These are phyloP conservation scores for Saccharum spontaneum DNA, from an alignment of 176 grass and related monocot genomes.

Conservation along the genomic window DNA sequence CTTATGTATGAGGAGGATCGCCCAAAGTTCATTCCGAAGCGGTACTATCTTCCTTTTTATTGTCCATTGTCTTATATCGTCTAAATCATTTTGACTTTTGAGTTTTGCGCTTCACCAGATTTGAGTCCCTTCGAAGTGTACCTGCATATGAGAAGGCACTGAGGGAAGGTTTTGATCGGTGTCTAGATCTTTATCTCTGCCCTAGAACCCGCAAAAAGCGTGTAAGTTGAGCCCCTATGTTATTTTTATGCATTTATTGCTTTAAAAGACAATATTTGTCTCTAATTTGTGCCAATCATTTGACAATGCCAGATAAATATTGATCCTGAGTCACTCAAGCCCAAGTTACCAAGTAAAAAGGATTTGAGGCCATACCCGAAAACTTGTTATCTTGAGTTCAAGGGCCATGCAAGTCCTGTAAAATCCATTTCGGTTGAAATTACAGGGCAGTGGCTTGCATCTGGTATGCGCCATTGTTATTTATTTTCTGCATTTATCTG, in stretches of 20 bases:
- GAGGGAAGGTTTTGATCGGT: constrained; percentile 91
- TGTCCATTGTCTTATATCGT: constrained; percentile 21
- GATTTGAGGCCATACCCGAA: constrained; percentile 93
- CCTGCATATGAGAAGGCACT: constrained; percentile 90
- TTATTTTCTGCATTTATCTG: constrained; percentile 1
- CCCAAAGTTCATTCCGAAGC: constrained; percentile 90
- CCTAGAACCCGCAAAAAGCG: constrained; percentile 91
- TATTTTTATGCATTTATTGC: background rate
- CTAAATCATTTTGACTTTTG: constrained; percentile 23
- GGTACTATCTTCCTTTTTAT: constrained; percentile 39
- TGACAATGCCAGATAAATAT: constrained; percentile 82
- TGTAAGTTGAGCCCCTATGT: constrained; percentile 43
- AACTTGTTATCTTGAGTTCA: constrained; percentile 93
- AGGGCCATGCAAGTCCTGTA: constrained; percentile 75
- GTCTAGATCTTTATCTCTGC: constrained; percentile 94
- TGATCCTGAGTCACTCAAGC: constrained; percentile 89
- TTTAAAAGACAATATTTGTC: background rate
- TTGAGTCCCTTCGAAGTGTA: constrained; percentile 78
- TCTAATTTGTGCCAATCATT: constrained; percentile 13
- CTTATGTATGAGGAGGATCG: constrained; percentile 96
- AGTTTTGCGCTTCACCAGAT: constrained; percentile 51
- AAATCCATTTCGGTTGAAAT: constrained; percentile 80
- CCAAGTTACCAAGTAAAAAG: constrained; percentile 92
- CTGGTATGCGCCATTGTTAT: constrained; percentile 55
- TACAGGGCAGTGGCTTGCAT: constrained; percentile 89